phyloP scores from a whole-genome alignment of 495 filamentous ascomycete species.

The Lophiostoma macrostomum region DNA sequence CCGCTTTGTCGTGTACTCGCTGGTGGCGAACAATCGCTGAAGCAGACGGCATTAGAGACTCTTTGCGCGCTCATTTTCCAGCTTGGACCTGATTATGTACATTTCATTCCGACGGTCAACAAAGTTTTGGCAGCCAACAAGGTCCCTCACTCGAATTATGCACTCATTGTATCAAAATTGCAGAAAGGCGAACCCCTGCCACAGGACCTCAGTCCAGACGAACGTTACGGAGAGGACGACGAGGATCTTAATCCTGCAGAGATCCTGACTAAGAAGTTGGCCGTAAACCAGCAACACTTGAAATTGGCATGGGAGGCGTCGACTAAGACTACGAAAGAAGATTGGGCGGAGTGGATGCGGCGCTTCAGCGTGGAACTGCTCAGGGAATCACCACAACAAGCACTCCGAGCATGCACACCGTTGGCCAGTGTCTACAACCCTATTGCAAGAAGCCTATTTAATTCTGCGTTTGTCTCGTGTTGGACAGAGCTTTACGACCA shows the following conservation, averaged over 20 bases:
- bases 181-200: conserved; percentile 91
- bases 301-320: conserved; percentile 97
- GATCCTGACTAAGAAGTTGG: conserved; percentile 85
- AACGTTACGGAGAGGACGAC: conserved; percentile 70
- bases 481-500: conserved; percentile 97
- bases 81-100: conserved; percentile 88
- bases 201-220: conserved; percentile 87
- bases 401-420: conserved; percentile 85
- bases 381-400: conserved; percentile 93
- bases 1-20: conserved; percentile 77
- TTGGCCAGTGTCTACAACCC: conserved; percentile 88
- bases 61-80: conserved; percentile 94
- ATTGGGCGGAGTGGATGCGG: conserved; percentile 99
- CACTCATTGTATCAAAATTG: conserved; percentile 83
- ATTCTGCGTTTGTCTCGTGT: conserved; percentile 96
- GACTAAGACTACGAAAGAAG: conserved; percentile 91
- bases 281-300: conserved; percentile 93
- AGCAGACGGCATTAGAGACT: conserved; percentile 87
- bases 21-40: conserved; percentile 65
- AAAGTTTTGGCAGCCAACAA: conserved; percentile 61
- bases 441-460: conserved; percentile 90
- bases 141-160: conserved; percentile 82
- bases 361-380: conserved; percentile 93
- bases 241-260: conserved; percentile 79
- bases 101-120: conserved; percentile 87